Evolutionary conservation across 2,329 filamentous ascomycete species (phyloP).

Genomic region (Calonectria naviculata): DNA sequence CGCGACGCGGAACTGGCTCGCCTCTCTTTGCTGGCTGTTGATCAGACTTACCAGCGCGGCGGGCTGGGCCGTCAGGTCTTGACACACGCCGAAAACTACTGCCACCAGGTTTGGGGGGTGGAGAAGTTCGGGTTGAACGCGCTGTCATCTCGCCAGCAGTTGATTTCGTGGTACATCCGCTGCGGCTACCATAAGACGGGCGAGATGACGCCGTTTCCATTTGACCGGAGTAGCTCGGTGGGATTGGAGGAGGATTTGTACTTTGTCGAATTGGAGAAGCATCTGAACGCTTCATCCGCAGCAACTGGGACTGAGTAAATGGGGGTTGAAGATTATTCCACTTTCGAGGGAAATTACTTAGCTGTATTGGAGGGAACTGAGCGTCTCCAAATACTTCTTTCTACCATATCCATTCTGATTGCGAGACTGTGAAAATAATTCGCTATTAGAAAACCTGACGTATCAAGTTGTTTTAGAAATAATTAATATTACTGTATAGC

Average conservation of each 20-base stretch:
- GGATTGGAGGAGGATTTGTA: constrained; percentile 47
- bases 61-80: constrained; percentile 48
- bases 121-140: constrained; percentile 45
- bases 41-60: constrained; percentile 40
- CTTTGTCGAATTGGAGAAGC: background rate
- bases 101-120: constrained; percentile 40
- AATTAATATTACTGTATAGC: too few relatives aligned
- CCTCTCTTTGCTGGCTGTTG: constrained; percentile 49
- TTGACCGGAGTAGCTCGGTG: constrained; percentile 41
- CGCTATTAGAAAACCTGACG: too few relatives aligned
- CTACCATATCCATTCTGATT: too few relatives aligned
- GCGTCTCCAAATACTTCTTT: too few relatives aligned
- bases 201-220: constrained; percentile 45
- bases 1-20: constrained; percentile 40
- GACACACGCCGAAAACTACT: constrained; percentile 45
- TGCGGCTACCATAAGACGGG: constrained; percentile 49
- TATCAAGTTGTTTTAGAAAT: too few relatives aligned
- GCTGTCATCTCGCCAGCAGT: constrained; percentile 44
- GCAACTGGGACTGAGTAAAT: background rate
- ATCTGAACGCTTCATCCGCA: background rate
- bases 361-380: too few relatives aligned
- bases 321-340: background rate
- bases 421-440: too few relatives aligned
- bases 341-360: too few relatives aligned
- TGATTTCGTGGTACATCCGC: constrained; percentile 51